Evolutionary conservation across 768 basidiomycete species (phyloP).

Genomic region (Tricholoma saponaceum): DNA sequence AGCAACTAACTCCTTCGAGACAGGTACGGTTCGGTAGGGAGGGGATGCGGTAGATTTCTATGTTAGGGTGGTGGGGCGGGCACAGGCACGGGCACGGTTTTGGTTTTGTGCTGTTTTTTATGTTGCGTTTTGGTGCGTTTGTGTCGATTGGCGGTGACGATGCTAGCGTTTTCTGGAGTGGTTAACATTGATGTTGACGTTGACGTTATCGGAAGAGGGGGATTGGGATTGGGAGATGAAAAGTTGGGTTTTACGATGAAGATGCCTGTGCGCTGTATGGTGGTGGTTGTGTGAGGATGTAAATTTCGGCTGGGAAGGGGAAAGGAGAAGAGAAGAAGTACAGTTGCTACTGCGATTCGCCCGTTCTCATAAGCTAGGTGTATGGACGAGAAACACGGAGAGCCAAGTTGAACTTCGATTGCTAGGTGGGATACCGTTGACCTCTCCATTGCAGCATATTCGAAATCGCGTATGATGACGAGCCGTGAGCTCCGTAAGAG

Average conservation of each 20-base stretch:
- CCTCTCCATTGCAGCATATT: not conserved
- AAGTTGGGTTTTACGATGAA: conserved; percentile 28
- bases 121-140: too few species aligned
- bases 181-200: too few species aligned
- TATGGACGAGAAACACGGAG: conserved; percentile 31
- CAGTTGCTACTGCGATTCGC: conserved; percentile 48
- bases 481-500: not conserved
- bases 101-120: too few species aligned
- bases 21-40: too few species aligned
- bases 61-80: conserved; percentile 13
- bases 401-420: conserved; percentile 38
- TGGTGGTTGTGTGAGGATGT: conserved; percentile 9
- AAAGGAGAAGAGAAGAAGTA: conserved; percentile 17
- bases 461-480: not conserved
- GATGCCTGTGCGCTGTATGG: conserved; percentile 23
- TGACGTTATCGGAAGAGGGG: too few species aligned
- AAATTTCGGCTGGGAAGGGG: not conserved
- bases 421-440: conserved; percentile 26
- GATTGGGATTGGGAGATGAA: not conserved
- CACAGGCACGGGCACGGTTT: too few species aligned
- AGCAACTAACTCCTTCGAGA: too few species aligned
- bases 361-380: conserved; percentile 49
- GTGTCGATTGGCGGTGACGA: too few species aligned
- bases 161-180: too few species aligned
- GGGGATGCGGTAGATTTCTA: conserved; percentile 24